phyloP scores from a whole-genome alignment of 371 early-diverging fungal genomes.

The Actinomucor elegans region DNA sequence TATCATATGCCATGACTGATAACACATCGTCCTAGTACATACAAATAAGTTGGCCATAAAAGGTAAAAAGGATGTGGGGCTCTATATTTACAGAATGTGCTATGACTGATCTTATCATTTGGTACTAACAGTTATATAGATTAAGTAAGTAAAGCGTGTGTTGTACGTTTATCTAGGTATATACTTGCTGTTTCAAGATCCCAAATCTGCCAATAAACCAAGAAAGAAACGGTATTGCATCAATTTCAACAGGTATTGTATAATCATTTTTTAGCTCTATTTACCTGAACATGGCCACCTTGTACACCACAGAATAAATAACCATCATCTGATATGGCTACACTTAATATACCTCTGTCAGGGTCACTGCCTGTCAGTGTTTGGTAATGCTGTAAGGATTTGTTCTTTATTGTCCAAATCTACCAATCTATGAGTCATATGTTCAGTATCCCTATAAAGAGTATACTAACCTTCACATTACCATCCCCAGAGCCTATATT shows the following conservation, averaged over 20 bases:
- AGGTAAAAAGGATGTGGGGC: neutral
- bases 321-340: slow-evolving; percentile 68
- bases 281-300: slow-evolving; percentile 71
- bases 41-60: neutral
- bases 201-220: slow-evolving; percentile 57
- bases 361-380: slow-evolving; percentile 45
- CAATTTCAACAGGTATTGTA: neutral
- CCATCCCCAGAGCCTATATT: slow-evolving; percentile 69
- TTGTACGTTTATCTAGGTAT: neutral
- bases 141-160: neutral
- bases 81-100: slow-evolving; percentile 56
- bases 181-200: slow-evolving; percentile 71
- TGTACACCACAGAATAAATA: slow-evolving; percentile 80
- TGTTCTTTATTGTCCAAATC: slow-evolving; percentile 59
- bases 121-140: slow-evolving; percentile 35
- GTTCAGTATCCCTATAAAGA: too few species aligned
- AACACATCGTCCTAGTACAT: slow-evolving; percentile 65
- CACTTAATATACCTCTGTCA: slow-evolving; percentile 61
- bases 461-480: slow-evolving; percentile 53
- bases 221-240: neutral
- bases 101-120: slow-evolving; percentile 66
- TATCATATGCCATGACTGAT: slow-evolving; percentile 48
- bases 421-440: too few species aligned
- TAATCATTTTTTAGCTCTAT: too few species aligned
- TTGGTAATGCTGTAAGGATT: slow-evolving; percentile 39